Evolutionary conservation across 352 stramenopile genomes (phyloP).

Genomic region (Pythium aquatile): DNA sequence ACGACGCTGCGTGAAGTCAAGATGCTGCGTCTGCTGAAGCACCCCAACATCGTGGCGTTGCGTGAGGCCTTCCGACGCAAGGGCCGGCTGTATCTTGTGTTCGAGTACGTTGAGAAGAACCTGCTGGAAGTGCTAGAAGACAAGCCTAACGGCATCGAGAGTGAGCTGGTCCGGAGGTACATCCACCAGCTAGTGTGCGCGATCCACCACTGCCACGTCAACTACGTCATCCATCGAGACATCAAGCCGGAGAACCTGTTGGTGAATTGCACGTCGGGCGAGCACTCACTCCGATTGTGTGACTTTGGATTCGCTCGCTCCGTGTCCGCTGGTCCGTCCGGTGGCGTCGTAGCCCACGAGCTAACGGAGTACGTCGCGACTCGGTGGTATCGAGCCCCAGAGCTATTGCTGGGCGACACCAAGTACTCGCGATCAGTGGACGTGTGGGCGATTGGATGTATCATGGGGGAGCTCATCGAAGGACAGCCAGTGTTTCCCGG

Average conservation of each 20-base stretch:
- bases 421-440: slow-evolving; percentile 97
- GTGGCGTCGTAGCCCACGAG: slow-evolving; percentile 76
- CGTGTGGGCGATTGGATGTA: slow-evolving; percentile 96
- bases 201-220: slow-evolving; percentile 96
- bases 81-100: slow-evolving; percentile 95
- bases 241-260: slow-evolving; percentile 99
- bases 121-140: slow-evolving; percentile 94
- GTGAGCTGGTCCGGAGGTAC: slow-evolving; percentile 96
- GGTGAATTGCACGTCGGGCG: slow-evolving; percentile 92
- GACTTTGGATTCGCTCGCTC: slow-evolving; percentile 97
- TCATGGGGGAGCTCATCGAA: slow-evolving; percentile 97
- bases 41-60: slow-evolving; percentile 97
- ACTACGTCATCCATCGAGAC: slow-evolving; percentile 98
- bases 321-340: slow-evolving; percentile 42
- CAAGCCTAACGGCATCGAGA: slow-evolving; percentile 82
- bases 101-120: slow-evolving; percentile 98
- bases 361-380: slow-evolving; percentile 99
- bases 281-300: slow-evolving; percentile 97
- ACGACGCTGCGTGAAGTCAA: slow-evolving; percentile 96
- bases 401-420: slow-evolving; percentile 98
- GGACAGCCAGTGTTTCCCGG: slow-evolving; percentile 98
- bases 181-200: slow-evolving; percentile 97
- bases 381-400: slow-evolving; percentile 97
- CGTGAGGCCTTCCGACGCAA: slow-evolving; percentile 98
- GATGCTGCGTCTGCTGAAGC: slow-evolving; percentile 97